These are phyloP conservation scores for Neopestalotiopsis rosae DNA, from an alignment of 2,329 filamentous ascomycete genomes.

Conservation along the genomic window DNA sequence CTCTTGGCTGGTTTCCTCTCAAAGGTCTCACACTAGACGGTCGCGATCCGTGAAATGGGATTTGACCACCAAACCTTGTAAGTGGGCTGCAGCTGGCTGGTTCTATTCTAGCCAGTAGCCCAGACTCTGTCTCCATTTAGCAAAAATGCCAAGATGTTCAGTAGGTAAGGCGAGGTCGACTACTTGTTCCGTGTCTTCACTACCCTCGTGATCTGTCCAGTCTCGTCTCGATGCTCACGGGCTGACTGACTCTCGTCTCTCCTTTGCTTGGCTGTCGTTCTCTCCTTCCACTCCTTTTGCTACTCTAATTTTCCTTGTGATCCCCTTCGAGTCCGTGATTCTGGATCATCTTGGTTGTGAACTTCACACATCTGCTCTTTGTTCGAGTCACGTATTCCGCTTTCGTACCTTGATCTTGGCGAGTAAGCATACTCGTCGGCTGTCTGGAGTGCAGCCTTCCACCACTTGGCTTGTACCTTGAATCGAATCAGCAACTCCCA, in stretches of 20 bases:
- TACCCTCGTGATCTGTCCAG: background rate
- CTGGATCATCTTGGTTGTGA: background rate
- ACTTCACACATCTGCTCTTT: background rate
- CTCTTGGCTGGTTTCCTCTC: background rate
- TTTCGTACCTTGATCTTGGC: background rate
- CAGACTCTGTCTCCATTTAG: background rate
- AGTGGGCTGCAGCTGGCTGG: background rate
- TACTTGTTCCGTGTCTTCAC: background rate
- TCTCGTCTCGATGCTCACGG: background rate
- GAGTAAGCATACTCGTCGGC: background rate
- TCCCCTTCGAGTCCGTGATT: background rate
- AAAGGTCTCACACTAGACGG: background rate
- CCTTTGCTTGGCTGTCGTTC: background rate
- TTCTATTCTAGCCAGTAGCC: background rate
- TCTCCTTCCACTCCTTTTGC: background rate
- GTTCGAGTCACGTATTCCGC: background rate
- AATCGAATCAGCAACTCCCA: background rate
- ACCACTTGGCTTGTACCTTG: background rate
- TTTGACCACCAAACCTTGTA: constrained; percentile 1
- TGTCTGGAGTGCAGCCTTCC: background rate
- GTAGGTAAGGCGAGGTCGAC: background rate
- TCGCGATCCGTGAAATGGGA: background rate
- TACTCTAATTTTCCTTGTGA: background rate
- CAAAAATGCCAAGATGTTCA: background rate
- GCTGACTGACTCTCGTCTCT: background rate